Conservation (phyloP, 2,329 filamentous ascomycete species). For the Sarocladium brachiariae region DNA sequence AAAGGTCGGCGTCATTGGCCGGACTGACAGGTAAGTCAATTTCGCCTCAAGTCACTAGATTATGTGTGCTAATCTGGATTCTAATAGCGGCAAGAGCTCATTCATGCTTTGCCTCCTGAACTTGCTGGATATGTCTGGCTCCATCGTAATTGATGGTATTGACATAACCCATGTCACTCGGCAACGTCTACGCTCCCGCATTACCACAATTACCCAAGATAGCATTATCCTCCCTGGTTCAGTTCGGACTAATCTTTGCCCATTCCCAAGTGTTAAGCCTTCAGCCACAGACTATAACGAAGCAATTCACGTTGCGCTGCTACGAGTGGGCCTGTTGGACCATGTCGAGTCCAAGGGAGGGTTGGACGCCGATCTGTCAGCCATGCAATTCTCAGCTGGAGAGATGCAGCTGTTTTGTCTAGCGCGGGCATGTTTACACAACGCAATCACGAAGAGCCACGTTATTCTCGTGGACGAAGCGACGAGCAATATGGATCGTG, state of each 20-base stretch:
- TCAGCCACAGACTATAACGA: constrained; percentile 8
- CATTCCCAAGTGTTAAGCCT: background rate
- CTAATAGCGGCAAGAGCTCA: constrained; percentile 18
- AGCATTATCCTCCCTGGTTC: constrained; percentile 15
- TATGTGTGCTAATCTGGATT: constrained; percentile 15
- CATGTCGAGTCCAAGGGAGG: constrained; percentile 10
- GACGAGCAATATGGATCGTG: constrained; percentile 11
- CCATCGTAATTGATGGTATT: constrained; percentile 21
- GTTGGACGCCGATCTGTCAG: constrained; percentile 11
- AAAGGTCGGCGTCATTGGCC: constrained; percentile 17
- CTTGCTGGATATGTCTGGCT: constrained; percentile 16
- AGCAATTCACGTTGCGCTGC: constrained; percentile 11
- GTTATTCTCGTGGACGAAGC: constrained; percentile 12
- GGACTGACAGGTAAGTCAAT: constrained; percentile 17
- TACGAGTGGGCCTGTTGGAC: constrained; percentile 12
- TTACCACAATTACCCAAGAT: constrained; percentile 25
- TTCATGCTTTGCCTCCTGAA: constrained; percentile 11
- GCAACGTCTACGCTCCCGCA: constrained; percentile 19
- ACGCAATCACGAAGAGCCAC: background rate
- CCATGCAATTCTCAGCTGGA: constrained; percentile 13
- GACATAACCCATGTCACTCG: constrained; percentile 20
- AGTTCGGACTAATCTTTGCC: constrained; percentile 11
- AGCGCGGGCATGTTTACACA: constrained; percentile 12
- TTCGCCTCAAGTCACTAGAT: background rate
- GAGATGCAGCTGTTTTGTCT: constrained; percentile 16